phyloP scores from a whole-genome alignment of 148 eudicot species.

The Silene conica region DNA sequence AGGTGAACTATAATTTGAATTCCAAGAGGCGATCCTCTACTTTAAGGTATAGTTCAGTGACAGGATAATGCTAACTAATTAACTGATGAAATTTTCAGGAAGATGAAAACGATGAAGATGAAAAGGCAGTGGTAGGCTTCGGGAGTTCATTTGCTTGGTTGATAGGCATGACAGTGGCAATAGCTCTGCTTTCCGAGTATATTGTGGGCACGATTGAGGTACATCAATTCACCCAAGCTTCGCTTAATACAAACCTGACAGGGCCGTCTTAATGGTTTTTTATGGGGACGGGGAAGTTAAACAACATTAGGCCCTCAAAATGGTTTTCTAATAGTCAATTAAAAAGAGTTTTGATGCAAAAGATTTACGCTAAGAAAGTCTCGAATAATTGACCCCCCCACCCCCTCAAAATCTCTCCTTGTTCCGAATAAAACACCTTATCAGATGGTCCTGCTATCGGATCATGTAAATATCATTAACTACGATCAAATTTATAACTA shows the following conservation, averaged over 20 bases:
- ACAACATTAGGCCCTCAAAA: too few species aligned
- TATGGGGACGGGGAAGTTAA: too few species aligned
- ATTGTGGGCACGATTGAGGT: slow-evolving; percentile 87
- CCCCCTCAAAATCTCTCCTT: not conserved
- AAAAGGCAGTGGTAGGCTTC: slow-evolving; percentile 50
- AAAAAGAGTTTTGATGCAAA: too few species aligned
- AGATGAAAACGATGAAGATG: slow-evolving; percentile 36
- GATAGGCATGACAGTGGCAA: slow-evolving; percentile 47
- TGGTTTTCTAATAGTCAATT: too few species aligned
- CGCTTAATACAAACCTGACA: not conserved
- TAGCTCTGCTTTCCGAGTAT: slow-evolving; percentile 64
- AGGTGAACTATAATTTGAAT: slow-evolving; percentile 27
- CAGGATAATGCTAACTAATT: not conserved
- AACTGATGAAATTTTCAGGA: slow-evolving; percentile 12
- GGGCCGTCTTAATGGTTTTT: too few species aligned
- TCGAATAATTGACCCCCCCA: too few species aligned
- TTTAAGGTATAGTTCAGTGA: not conserved
- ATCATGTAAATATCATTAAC: not conserved
- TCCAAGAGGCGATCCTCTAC: not conserved
- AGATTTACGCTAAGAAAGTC: too few species aligned
- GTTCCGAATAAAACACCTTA: too few species aligned
- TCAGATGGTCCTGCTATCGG: not conserved
- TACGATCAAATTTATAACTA: not conserved
- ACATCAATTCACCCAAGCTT: not conserved
- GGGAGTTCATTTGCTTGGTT: slow-evolving; percentile 67